These are phyloP conservation scores for Lantana camara DNA, from an alignment of 257 asterid genomes.

Conservation along the genomic window DNA sequence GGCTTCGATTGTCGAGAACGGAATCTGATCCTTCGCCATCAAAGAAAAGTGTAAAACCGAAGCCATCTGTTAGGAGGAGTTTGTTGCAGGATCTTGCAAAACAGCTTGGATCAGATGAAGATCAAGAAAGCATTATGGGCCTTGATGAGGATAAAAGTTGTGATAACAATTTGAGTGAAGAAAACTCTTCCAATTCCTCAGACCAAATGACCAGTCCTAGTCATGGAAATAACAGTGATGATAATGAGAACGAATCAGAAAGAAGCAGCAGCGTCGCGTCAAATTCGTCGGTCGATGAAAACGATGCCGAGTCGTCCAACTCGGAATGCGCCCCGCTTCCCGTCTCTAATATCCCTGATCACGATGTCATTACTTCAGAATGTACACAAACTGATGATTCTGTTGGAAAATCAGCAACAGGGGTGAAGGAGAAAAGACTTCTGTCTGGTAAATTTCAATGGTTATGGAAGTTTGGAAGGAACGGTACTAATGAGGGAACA, in stretches of 20 bases:
- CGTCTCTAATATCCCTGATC: conserved; percentile 41
- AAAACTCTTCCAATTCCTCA: conserved; percentile 43
- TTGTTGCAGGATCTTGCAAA: conserved; percentile 63
- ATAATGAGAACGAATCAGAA: conserved; percentile 46
- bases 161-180: conserved; percentile 41
- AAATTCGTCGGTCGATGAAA: conserved; percentile 48
- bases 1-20: conserved; percentile 55
- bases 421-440: conserved; percentile 25
- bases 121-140: conserved; percentile 16
- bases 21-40: conserved; percentile 68
- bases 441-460: conserved; percentile 45
- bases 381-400: conserved; percentile 36
- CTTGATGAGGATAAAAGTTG: conserved; percentile 35
- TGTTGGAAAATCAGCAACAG: conserved; percentile 7
- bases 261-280: conserved; percentile 73
- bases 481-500: conserved; percentile 21
- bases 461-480: conserved; percentile 47
- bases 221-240: conserved; percentile 33
- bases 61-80: conserved; percentile 62
- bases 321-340: conserved; percentile 43
- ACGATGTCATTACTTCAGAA: conserved; percentile 27
- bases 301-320: conserved; percentile 34
- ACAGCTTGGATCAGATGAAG: conserved; percentile 63
- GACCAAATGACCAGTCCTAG: conserved; percentile 41
- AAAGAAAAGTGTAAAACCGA: conserved; percentile 37